Evolutionary conservation across 352 stramenopile species (phyloP), one percentile per base, ranked within the genome.

Genomic region (Globisporangium lucens): DNA sequence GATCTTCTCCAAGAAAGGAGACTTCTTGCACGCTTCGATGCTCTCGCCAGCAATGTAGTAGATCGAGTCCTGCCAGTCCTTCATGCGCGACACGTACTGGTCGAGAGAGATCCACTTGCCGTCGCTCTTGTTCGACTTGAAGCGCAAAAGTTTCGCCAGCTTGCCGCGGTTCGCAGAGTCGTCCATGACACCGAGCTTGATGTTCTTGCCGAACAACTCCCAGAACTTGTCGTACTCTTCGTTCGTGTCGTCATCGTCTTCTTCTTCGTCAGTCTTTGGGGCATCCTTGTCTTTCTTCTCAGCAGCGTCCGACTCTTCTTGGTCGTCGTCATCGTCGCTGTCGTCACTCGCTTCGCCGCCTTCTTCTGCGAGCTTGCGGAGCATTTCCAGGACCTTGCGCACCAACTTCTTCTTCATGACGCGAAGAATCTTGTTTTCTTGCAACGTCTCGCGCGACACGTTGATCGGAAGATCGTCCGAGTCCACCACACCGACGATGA

Each of bases 361-460:
- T 15, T 93, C 80, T 65, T 96, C 85, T 57, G 89, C 77, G 56
- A 99, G 82, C 72, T 99, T 98, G 24, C 89, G 83, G 41, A 99
- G 89, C 89, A 99, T 98, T 73, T 99, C 98, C 22, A 99, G 85
- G 38, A 96, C 93, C 83, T 99, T 99, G 73, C 98, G 92, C n/a
- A 99, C 96, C 20, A 99, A 81, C 73, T 99, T 99, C 89, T 99
- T 99, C 66, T 97, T 96, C 75, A 99, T 99, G 52, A 99, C 97
- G 68, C 98, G 96, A 61, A 99, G 75, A 64, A 99, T 98, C 78
- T 99, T 99, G 79, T 98, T 98, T 80, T 99, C 96, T 76, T 99
- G 98, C 53, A 99, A 85, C 60, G 95, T 99, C 79, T 99, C 98
- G 67, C 98, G 93, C 66, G 97, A 99, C 27, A 99, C 98, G 76